Percentiles rank a stretch among this genome's conserved stretches.
phyloP scores from a whole-genome alignment of 768 basidiomycete species.

The Termitomyces sp. region DNA sequence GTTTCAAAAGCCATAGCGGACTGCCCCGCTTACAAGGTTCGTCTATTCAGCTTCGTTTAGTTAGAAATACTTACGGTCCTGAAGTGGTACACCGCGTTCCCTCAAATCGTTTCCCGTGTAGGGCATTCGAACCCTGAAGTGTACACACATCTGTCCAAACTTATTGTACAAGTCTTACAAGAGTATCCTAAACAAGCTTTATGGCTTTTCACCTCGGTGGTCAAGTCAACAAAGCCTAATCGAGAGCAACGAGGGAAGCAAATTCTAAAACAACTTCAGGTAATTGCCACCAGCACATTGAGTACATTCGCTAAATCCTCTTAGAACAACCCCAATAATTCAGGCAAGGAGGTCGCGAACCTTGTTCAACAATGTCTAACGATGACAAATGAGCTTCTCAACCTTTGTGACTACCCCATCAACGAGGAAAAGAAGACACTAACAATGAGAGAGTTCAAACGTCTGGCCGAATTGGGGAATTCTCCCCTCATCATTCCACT shows the following conservation, averaged over 20 bases:
- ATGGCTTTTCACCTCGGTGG: slow-evolving; percentile 89
- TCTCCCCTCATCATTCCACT: slow-evolving; percentile 82
- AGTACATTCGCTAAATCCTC: neutral
- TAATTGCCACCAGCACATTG: slow-evolving; percentile 24
- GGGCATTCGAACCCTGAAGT: slow-evolving; percentile 67
- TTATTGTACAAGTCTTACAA: slow-evolving; percentile 73
- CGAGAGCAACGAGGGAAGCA: slow-evolving; percentile 57
- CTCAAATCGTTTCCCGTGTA: slow-evolving; percentile 94
- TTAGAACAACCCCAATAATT: slow-evolving; percentile 46
- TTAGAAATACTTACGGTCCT: neutral
- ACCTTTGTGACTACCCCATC: slow-evolving; percentile 57
- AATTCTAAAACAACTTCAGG: slow-evolving; percentile 59
- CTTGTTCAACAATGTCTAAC: slow-evolving; percentile 52
- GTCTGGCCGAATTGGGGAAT: slow-evolving; percentile 52
- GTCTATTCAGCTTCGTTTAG: neutral
- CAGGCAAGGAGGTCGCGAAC: slow-evolving; percentile 34
- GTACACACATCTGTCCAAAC: slow-evolving; percentile 51
- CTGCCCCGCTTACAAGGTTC: slow-evolving; percentile 75
- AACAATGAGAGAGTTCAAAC: slow-evolving; percentile 54
- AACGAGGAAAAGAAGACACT: slow-evolving; percentile 35
- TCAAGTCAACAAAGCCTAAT: slow-evolving; percentile 72
- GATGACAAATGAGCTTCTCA: slow-evolving; percentile 71
- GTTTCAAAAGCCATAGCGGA: slow-evolving; percentile 54
- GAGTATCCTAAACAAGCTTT: slow-evolving; percentile 88
- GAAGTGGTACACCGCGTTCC: slow-evolving; percentile 95